Evolutionary conservation across 306 rosid species (phyloP), one percentile per base, ranked within the genome.

Genomic region (Glycyrrhiza uralensis): DNA sequence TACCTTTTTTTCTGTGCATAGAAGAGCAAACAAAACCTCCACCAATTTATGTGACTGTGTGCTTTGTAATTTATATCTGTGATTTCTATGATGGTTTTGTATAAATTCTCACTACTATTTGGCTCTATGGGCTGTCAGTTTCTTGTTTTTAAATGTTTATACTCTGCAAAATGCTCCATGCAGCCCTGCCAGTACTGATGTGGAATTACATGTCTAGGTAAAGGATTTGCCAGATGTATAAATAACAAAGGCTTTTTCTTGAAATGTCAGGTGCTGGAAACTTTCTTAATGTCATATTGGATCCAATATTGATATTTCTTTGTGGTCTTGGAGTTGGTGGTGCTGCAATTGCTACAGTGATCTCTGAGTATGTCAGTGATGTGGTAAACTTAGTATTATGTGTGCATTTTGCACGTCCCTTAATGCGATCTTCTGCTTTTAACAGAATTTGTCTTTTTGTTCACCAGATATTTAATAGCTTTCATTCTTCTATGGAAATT

Each of bases 351-450:
- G 76, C 99, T 62, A 89, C 90, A 0, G 94, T 91, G 91, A 91
- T 85, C 52, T 89, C 97, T 86, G 97, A 94, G 97, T 94, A 91
- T 67, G 96, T 91, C 92, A 69, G 60, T 30, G 77, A 86, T 89
- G 96, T 89, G 95, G 91, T 91, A 91, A 94, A 89, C 84, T 86
- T 87, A 68, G 76, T 75, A 64, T 68, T 74, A 61, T 69, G 29
- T 76, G 75, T 76, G 83, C 76, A 50, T 76, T 78, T 66, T 61
- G 85, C 86, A 69, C 85, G 44, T 26, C 41, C 69, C 45, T 70
- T 57, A 76, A 17, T 74, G 33, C 51, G 14, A 8, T 54, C 63
- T 44, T 75, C 56, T 66, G 62, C 14, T 66, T 68, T 68, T 82
- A 57, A 87, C 69, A 62, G 24, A 71, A 17, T 68, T 55, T 52